Base-by-base conservation (phyloP, 2,329 filamentous ascomycete species). In the Tolypocladium amazonense region DNA sequence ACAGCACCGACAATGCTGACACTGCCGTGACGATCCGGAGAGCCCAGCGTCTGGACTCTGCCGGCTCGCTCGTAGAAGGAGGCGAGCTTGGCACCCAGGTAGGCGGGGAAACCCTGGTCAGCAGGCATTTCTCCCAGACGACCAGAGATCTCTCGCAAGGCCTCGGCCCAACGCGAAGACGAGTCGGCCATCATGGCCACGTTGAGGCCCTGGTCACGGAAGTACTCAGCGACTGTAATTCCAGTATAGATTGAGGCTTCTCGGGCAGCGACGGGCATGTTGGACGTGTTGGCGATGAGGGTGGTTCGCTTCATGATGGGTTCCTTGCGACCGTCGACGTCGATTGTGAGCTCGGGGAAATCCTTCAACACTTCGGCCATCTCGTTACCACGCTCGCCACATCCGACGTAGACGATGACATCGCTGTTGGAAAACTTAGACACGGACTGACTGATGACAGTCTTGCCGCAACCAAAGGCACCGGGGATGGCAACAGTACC, bases 171-270 rank as follows among this genome's bases (percentile, higher is more conserved):
- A 66, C 94, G 92, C 58, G 94, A 99, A 58, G 93, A 89, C 20
- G 94, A 97, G 77, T 99, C 94, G 64, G 94, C 94, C 94, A 99
- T 99, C 94, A 99, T 99, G 69, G 94, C 93, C 45, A 99, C 94
- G 73, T 96, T 84, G 77, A 97, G 93, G 65, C 94, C 94, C 76
- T 96, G 91, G 71, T 99, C 94, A 66, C 94, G 85, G 81, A 97
- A 97, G 71, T 99, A 99, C 73, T 99, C 94, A 50, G 91, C 90
- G 0, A 97, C 88, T 0, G 91, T 96, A 65, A 97, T 96, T 56
- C 85, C 94, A 3, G 94, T 99, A 78, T 99, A 99, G 73, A 99
- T 99, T 65, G 94, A 99, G 60, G 94, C 94, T 77, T 99, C 94
- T 79, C 94, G 91, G 62, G 94, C 94, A 65, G 94, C 94, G 71